A percentile compares a stretch with the other conserved stretches of the same genome.
These are phyloP conservation scores for Wickerhamomyces chambardii DNA, from an alignment of 805 yeast species.

Conservation along the genomic window DNA sequence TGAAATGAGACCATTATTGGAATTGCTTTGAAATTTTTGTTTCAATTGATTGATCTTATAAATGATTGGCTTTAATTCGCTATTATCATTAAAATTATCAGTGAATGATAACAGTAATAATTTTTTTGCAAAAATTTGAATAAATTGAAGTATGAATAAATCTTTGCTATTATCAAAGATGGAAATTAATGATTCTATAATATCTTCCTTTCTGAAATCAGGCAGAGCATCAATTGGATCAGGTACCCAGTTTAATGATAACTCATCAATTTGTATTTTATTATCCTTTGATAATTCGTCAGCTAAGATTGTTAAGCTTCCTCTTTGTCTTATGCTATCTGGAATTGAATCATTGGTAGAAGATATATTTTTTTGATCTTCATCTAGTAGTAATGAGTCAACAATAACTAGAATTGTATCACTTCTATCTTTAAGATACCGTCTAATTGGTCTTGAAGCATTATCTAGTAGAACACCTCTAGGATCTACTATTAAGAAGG, in stretches of 20 bases:
- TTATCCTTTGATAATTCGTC: slow-evolving; percentile 32
- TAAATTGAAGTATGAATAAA: slow-evolving; percentile 56
- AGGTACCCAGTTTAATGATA: slow-evolving; percentile 56
- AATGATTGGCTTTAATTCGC: slow-evolving; percentile 21
- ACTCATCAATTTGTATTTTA: slow-evolving; percentile 7
- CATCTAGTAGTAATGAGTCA: slow-evolving; percentile 65
- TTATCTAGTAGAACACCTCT: slow-evolving; percentile 75
- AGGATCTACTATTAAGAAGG: slow-evolving; percentile 76
- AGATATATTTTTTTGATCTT: no score
- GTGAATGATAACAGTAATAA: slow-evolving; percentile 34
- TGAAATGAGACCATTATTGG: no score
- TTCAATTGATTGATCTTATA: slow-evolving; percentile 44
- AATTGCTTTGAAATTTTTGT: slow-evolving; percentile 46
- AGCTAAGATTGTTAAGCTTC: slow-evolving; percentile 40
- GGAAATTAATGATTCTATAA: slow-evolving; percentile 62
- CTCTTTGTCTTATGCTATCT: no score
- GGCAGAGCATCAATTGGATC: slow-evolving; percentile 90
- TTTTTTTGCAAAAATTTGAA: slow-evolving; percentile 46
- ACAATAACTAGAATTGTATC: slow-evolving; percentile 70
- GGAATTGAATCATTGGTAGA: no score
- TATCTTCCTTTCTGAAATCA: slow-evolving; percentile 65
- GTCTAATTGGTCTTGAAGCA: slow-evolving; percentile 68
- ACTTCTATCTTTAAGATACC: slow-evolving; percentile 59
- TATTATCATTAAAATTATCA: slow-evolving; percentile 27
- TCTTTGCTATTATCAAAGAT: slow-evolving; percentile 58